Evolutionary conservation across 139 green algal species (phyloP).

Genomic region (Dunaliella sp.): DNA sequence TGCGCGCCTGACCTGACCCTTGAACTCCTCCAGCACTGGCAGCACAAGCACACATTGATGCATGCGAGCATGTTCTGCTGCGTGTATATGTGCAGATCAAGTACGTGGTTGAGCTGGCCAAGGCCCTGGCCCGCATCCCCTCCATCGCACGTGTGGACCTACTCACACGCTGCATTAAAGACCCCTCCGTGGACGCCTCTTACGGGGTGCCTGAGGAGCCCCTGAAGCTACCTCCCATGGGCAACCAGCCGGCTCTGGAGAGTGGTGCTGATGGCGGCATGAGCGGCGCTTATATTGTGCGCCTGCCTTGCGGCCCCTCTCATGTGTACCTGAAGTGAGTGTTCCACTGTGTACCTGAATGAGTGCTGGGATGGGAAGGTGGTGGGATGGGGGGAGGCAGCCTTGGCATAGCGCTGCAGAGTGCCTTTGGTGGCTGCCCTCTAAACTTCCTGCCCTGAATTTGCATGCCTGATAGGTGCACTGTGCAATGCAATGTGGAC

Average conservation of each 20-base stretch:
- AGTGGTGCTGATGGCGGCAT: neutral
- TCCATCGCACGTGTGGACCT: slow-evolving; percentile 91
- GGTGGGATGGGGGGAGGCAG: no score
- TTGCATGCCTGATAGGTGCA: no score
- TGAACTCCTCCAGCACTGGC: neutral
- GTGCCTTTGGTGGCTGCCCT: no score
- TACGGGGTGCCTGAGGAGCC: slow-evolving; percentile 64
- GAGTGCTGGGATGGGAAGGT: no score
- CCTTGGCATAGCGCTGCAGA: no score
- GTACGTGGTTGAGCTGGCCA: slow-evolving; percentile 95
- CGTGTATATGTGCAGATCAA: slow-evolving; percentile 62
- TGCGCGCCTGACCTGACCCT: no score
- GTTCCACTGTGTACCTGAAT: no score
- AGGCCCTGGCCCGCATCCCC: slow-evolving; percentile 80
- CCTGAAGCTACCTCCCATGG: slow-evolving; percentile 42
- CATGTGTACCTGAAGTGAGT: slow-evolving; percentile 69
- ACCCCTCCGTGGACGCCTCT: slow-evolving; percentile 42
- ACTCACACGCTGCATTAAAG: slow-evolving; percentile 81
- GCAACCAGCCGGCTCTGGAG: neutral
- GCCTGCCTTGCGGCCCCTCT: slow-evolving; percentile 73
- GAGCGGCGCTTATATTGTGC: slow-evolving; percentile 85
- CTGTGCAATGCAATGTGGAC: no score
- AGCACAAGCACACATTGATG: no score
- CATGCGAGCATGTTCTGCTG: no score
- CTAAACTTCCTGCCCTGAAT: no score